Evolutionary conservation across 1,284 basidiomycete species (phyloP).

Genomic region (Marasmius oreades): DNA sequence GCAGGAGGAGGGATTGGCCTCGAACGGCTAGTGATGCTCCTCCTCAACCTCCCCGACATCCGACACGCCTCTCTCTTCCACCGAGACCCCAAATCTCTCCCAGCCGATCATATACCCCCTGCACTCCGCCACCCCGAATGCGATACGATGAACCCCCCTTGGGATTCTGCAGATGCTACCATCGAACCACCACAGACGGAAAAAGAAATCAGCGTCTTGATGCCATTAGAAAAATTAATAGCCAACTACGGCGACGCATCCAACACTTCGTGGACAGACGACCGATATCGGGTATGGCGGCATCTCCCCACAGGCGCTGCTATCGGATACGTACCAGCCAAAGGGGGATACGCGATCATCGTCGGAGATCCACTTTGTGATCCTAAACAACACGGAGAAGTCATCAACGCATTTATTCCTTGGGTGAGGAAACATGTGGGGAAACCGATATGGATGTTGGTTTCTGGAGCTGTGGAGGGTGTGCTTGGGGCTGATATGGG

Average conservation of each 20-base stretch:
- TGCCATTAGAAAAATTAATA: slow-evolving; percentile 29
- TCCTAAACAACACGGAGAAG: slow-evolving; percentile 27
- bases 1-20: slow-evolving; percentile 85
- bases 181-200: background rate
- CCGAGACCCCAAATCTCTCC: slow-evolving; percentile 70
- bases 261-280: slow-evolving; percentile 44
- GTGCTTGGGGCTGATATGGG: slow-evolving; percentile 42
- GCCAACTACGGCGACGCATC: slow-evolving; percentile 45
- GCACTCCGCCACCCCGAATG: slow-evolving; percentile 8
- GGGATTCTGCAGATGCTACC: background rate
- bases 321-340: slow-evolving; percentile 29
- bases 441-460: slow-evolving; percentile 48
- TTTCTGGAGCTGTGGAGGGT: slow-evolving; percentile 40
- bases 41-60: slow-evolving; percentile 93
- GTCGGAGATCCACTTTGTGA: slow-evolving; percentile 40
- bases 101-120: background rate
- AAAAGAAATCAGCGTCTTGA: slow-evolving; percentile 1
- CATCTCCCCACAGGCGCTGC: slow-evolving; percentile 36
- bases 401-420: slow-evolving; percentile 32
- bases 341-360: slow-evolving; percentile 17
- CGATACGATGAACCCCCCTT: slow-evolving; percentile 6
- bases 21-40: slow-evolving; percentile 94
- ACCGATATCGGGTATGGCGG: slow-evolving; percentile 40
- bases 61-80: slow-evolving; percentile 93
- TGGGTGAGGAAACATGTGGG: slow-evolving; percentile 27